Conservation (phyloP, 495 filamentous ascomycete genomes). For the Annulohypoxylon bovei region DNA sequence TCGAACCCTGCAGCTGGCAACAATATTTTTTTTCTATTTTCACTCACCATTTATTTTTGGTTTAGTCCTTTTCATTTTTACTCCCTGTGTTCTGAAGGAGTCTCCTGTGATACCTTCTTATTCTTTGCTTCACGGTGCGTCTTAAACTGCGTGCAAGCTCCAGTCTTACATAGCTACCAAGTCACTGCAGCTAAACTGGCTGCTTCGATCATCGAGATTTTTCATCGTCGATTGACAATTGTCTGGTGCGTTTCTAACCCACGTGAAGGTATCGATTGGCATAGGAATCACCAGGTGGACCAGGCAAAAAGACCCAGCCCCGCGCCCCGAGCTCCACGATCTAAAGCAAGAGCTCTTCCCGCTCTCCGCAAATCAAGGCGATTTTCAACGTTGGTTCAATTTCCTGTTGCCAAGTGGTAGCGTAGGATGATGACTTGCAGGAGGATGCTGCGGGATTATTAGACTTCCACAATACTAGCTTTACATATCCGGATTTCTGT, state of each 20-base stretch:
- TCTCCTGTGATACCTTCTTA: no score
- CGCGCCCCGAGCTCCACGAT: slow-evolving; percentile 11
- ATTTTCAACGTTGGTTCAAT: not conserved
- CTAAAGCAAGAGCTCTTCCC: not conserved
- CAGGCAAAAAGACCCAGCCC: slow-evolving; percentile 14
- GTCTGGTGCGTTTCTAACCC: slow-evolving; percentile 12
- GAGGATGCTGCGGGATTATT: slow-evolving; percentile 7
- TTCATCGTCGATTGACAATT: not conserved
- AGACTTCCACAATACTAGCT: slow-evolving; percentile 11
- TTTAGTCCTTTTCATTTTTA: not conserved
- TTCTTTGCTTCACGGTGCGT: not conserved
- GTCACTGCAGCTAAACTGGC: not conserved
- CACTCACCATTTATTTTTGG: not conserved
- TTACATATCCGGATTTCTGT: slow-evolving; percentile 13
- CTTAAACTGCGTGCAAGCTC: not conserved
- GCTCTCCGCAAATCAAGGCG: slow-evolving; percentile 28
- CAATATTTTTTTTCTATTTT: slow-evolving; percentile 3
- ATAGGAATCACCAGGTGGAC: slow-evolving; percentile 10
- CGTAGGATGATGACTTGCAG: slow-evolving; percentile 31
- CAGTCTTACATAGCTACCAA: not conserved
- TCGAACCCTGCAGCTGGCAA: slow-evolving; percentile 44
- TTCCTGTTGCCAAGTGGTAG: slow-evolving; percentile 14
- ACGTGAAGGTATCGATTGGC: slow-evolving; percentile 36
- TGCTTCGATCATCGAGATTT: slow-evolving; percentile 6
- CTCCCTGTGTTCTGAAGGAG: not conserved